Conservation (phyloP, 2,329 filamentous ascomycete species). For the Macrophomina phaseolina region DNA sequence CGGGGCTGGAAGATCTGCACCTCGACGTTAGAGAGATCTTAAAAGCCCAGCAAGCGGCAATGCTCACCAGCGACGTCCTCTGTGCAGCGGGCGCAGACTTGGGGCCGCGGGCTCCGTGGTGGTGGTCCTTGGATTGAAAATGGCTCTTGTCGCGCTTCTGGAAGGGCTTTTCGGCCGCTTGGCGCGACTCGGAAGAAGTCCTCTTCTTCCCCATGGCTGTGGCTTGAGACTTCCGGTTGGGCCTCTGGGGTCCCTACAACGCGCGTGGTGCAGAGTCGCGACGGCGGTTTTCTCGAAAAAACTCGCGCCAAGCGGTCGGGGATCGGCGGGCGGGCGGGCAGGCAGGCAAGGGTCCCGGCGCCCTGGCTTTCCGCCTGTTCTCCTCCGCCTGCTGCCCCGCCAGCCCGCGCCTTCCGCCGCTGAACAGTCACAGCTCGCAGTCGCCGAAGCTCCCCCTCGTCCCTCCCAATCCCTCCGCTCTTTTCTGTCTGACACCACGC, state of each 20-base stretch:
- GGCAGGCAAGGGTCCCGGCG: background rate
- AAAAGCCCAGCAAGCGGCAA: background rate
- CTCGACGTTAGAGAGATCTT: constrained; percentile 22
- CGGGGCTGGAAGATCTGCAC: constrained; percentile 63
- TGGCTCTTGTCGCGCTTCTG: constrained; percentile 30
- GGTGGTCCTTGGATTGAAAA: background rate
- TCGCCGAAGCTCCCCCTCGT: background rate
- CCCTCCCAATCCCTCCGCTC: background rate
- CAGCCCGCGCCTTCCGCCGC: constrained; percentile 4
- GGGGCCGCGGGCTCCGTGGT: constrained; percentile 39
- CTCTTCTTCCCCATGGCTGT: constrained; percentile 44
- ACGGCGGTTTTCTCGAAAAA: constrained; percentile 22
- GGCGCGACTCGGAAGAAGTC: constrained; percentile 37
- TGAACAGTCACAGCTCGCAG: constrained; percentile 4
- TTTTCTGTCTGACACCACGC: background rate
- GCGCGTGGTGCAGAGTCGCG: constrained; percentile 7
- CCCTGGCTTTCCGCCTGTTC: background rate
- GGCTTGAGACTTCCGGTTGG: background rate
- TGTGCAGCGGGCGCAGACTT: constrained; percentile 46
- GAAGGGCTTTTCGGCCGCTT: constrained; percentile 27
- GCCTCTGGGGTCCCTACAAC: constrained; percentile 3
- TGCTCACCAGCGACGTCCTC: constrained; percentile 41
- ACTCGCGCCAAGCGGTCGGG: constrained; percentile 24
- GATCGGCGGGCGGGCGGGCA: constrained; percentile 4
- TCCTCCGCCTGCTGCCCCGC: constrained; percentile 18